Conservation (phyloP, 106 monocot species). For the Acorus gramineus region DNA sequence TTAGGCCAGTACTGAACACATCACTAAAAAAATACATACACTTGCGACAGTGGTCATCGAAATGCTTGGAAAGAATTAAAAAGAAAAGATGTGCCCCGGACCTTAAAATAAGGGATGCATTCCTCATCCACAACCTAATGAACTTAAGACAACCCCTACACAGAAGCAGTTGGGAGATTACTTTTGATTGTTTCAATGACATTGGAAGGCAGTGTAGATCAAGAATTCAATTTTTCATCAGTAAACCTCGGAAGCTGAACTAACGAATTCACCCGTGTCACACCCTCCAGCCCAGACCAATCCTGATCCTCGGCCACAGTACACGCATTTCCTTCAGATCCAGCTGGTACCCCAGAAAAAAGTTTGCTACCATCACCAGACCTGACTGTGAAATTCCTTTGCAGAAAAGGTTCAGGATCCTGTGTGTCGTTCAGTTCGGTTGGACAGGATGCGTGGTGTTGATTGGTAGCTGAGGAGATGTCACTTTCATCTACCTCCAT, state of each 20-base stretch:
- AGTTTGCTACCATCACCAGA: not conserved
- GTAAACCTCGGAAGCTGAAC: constrained; percentile 44
- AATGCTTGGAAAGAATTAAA: no score
- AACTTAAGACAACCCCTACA: no score
- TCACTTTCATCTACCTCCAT: not conserved
- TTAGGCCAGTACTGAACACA: no score
- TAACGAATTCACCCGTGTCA: constrained; percentile 32
- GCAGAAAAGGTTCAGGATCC: constrained; percentile 9
- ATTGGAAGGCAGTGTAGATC: not conserved
- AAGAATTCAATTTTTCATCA: constrained; percentile 8
- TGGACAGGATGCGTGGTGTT: not conserved
- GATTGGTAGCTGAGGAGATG: not conserved
- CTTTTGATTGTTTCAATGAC: no score
- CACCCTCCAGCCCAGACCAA: constrained; percentile 33
- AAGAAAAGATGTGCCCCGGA: no score
- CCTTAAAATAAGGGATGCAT: no score
- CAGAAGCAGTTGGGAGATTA: no score
- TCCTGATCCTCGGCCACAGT: constrained; percentile 5
- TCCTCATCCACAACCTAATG: no score
- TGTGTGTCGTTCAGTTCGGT: constrained; percentile 6
- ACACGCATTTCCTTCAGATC: not conserved
- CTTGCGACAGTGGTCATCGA: no score
- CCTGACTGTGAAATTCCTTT: constrained; percentile 34
- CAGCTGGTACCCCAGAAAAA: not conserved
- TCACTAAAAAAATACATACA: no score